phyloP scores from a whole-genome alignment of 2,329 filamentous ascomycete species.

The Ceratocystis albifundus region DNA sequence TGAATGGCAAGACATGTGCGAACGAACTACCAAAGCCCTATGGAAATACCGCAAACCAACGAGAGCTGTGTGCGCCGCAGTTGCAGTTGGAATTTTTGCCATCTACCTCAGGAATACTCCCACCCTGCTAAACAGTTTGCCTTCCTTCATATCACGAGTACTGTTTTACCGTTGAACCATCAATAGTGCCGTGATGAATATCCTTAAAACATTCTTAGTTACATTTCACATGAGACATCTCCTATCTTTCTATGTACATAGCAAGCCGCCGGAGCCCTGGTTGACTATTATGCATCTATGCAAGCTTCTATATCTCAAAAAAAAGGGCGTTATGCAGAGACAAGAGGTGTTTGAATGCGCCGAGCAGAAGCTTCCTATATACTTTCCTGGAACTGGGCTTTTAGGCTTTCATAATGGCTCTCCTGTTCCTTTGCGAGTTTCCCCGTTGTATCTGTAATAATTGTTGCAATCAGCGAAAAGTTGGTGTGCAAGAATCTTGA shows the following conservation, averaged over 20 bases:
- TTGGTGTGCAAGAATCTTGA: constrained; percentile 92
- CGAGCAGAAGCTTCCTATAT: background rate
- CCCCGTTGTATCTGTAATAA: constrained; percentile 66
- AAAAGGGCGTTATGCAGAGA: background rate
- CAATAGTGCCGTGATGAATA: background rate
- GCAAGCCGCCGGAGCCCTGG: background rate
- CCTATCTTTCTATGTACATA: background rate
- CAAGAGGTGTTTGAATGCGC: background rate
- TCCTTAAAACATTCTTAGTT: background rate
- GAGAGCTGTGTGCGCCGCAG: constrained; percentile 48
- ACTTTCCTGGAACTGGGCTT: constrained; percentile 44
- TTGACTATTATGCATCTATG: constrained; percentile 9
- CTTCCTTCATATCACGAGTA: constrained; percentile 6
- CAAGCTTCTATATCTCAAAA: background rate
- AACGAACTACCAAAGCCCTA: constrained; percentile 11
- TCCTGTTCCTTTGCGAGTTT: constrained; percentile 65
- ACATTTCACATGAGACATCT: constrained; percentile 1
- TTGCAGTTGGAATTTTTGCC: constrained; percentile 57
- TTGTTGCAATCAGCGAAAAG: constrained; percentile 86
- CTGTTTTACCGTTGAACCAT: background rate
- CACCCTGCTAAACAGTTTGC: constrained; percentile 21
- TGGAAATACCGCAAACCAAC: constrained; percentile 50
- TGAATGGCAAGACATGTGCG: constrained; percentile 27
- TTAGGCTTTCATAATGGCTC: constrained; percentile 59
- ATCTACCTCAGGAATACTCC: constrained; percentile 51